These are phyloP conservation scores for Plasmopara halstedii DNA, from an alignment of 352 stramenopile genomes.

Conservation along the genomic window DNA sequence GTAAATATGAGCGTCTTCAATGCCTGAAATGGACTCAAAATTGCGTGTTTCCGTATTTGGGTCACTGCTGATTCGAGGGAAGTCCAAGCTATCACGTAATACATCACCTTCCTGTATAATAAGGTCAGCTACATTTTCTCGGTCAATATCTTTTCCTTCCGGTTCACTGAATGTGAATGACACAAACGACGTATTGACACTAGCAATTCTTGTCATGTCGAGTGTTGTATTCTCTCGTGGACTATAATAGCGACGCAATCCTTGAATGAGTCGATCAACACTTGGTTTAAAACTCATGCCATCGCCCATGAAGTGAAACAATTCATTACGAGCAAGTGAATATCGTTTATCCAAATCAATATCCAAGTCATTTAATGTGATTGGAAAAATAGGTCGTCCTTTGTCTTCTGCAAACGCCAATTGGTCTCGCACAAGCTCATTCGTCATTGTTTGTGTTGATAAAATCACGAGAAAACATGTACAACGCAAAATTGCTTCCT, in stretches of 20 bases:
- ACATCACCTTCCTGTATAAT: constrained; percentile 27
- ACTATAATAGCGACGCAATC: constrained; percentile 31
- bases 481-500: constrained; percentile 74
- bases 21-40: constrained; percentile 38
- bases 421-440: constrained; percentile 72
- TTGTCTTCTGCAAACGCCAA: constrained; percentile 82
- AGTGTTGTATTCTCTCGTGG: constrained; percentile 9
- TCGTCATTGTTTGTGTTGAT: constrained; percentile 60
- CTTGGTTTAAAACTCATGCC: constrained; percentile 67
- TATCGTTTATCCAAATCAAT: constrained; percentile 75
- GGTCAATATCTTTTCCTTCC: constrained; percentile 8
- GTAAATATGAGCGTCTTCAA: constrained; percentile 25
- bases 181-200: constrained; percentile 36
- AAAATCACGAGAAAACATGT: constrained; percentile 73
- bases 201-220: constrained; percentile 22
- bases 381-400: constrained; percentile 66
- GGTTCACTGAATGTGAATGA: constrained; percentile 30
- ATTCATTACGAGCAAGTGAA: constrained; percentile 65
- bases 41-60: constrained; percentile 23
- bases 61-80: background rate
- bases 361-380: constrained; percentile 71
- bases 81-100: background rate
- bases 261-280: constrained; percentile 37
- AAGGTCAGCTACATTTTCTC: constrained; percentile 3
- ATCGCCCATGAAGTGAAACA: constrained; percentile 74